Evolutionary conservation across 176 grass and related monocot species (phyloP).

Genomic region (Tillandsia fasciculata): DNA sequence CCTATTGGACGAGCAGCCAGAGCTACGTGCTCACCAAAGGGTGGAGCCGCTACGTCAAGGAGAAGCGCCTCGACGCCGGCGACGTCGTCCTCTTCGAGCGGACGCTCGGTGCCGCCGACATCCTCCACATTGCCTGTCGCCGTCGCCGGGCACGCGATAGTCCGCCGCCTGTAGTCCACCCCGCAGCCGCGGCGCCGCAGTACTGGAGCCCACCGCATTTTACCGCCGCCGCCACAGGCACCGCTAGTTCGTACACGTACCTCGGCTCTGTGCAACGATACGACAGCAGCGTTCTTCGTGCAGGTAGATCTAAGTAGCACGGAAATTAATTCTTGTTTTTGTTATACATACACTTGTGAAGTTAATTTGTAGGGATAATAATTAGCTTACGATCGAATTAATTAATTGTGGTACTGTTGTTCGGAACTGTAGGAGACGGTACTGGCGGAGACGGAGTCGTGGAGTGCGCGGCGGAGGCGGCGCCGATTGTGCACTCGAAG

Average conservation of each 20-base stretch:
- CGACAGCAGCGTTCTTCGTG: conserved; percentile 30
- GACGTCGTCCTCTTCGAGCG: conserved; percentile 45
- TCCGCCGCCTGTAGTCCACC: not conserved
- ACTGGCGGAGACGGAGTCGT: not conserved
- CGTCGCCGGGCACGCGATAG: not conserved
- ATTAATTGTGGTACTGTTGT: conserved; percentile 24
- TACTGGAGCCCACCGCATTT: conserved; percentile 39
- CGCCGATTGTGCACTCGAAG: conserved; percentile 19
- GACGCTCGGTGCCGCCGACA: conserved; percentile 7
- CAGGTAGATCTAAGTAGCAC: conserved; percentile 27
- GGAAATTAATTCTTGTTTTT: too few relatives aligned
- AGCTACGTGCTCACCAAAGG: conserved; percentile 96
- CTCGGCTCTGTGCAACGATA: conserved; percentile 29
- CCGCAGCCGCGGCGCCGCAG: conserved; percentile 36
- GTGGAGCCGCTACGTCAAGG: conserved; percentile 94
- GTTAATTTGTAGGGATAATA: not conserved
- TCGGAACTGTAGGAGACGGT: conserved; percentile 23
- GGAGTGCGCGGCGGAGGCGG: not conserved
- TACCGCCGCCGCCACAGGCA: conserved; percentile 40
- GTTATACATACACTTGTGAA: conserved; percentile 2
- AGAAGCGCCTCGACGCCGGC: conserved; percentile 75
- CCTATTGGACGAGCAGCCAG: conserved; percentile 97
- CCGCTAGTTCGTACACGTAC: conserved; percentile 37
- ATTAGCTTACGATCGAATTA: not conserved
- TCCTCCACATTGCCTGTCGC: conserved; percentile 15